Percentiles rank a stretch among this genome's conserved stretches.
Evolutionary conservation across 1,139 yeast genomes (phyloP).

Genomic region (Hyphopichia fennica): DNA sequence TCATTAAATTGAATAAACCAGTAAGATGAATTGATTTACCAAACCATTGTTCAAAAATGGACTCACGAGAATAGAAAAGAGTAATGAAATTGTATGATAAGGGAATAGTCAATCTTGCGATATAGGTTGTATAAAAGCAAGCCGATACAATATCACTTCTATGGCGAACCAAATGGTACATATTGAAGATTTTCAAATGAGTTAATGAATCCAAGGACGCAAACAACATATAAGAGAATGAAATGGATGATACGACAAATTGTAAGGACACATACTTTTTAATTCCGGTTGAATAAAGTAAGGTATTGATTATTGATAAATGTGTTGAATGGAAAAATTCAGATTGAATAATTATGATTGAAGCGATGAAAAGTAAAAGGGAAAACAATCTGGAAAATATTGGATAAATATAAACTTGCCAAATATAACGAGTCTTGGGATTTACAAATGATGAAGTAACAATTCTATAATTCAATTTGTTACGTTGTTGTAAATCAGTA

Average conservation of each 20-base stretch:
- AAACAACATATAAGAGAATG: slow-evolving; percentile 67
- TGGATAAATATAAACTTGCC: slow-evolving; percentile 48
- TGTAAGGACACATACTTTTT: slow-evolving; percentile 22
- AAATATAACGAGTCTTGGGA: slow-evolving; percentile 27
- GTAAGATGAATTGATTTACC: slow-evolving; percentile 76
- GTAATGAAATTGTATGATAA: slow-evolving; percentile 77
- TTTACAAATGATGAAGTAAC: slow-evolving; percentile 18
- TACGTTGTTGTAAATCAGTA: slow-evolving; percentile 21
- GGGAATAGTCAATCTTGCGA: slow-evolving; percentile 81
- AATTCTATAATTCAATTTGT: slow-evolving; percentile 30
- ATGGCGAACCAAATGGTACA: slow-evolving; percentile 68
- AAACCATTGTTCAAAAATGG: slow-evolving; percentile 58
- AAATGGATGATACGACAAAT: slow-evolving; percentile 36
- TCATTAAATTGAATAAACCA: slow-evolving; percentile 70
- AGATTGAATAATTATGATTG: slow-evolving; percentile 64
- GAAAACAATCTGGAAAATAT: slow-evolving; percentile 40
- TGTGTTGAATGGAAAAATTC: slow-evolving; percentile 73
- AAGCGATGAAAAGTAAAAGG: slow-evolving; percentile 34
- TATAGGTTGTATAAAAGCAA: slow-evolving; percentile 76
- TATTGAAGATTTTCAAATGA: slow-evolving; percentile 66
- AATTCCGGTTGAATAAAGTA: slow-evolving; percentile 28
- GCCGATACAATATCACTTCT: slow-evolving; percentile 75
- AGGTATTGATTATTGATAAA: slow-evolving; percentile 58
- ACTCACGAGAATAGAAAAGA: slow-evolving; percentile 50
- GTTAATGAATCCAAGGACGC: slow-evolving; percentile 68